Conservation (phyloP, 352 stramenopile species). For the Globisporangium viniferum region DNA sequence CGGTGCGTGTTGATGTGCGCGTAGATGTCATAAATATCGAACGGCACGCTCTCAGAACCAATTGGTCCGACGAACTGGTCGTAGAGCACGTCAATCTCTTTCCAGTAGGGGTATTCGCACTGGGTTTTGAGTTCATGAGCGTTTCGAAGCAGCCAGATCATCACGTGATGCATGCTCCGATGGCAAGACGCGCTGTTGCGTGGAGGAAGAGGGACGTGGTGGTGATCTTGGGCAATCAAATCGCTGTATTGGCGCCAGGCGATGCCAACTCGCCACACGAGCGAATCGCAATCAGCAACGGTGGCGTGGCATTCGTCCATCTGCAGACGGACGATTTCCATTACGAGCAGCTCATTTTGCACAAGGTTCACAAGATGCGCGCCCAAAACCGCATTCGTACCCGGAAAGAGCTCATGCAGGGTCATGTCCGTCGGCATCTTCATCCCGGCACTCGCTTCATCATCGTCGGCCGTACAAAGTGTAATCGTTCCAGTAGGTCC, state of each 20-base stretch:
- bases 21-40: conserved; percentile 64
- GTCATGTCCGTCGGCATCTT: conserved; percentile 10
- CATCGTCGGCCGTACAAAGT: background rate
- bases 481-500: background rate
- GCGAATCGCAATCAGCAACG: background rate
- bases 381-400: conserved; percentile 14
- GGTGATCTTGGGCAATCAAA: conserved; percentile 7
- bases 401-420: conserved; percentile 26
- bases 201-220: conserved; percentile 3
- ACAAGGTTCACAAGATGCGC: conserved; percentile 22
- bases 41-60: conserved; percentile 12
- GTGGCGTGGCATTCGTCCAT: background rate
- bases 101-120: conserved; percentile 46
- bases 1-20: conserved; percentile 35
- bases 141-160: conserved; percentile 54
- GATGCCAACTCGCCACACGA: conserved; percentile 31
- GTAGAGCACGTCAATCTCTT: conserved; percentile 55
- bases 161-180: conserved; percentile 39
- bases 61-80: conserved; percentile 17
- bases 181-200: conserved; percentile 14
- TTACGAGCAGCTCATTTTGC: conserved; percentile 26
- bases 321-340: conserved; percentile 31
- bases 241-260: conserved; percentile 34
- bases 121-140: conserved; percentile 10
- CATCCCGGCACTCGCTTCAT: background rate